Base-by-base conservation (phyloP, 129 eudicot genomes). In the Arctium lappa region DNA sequence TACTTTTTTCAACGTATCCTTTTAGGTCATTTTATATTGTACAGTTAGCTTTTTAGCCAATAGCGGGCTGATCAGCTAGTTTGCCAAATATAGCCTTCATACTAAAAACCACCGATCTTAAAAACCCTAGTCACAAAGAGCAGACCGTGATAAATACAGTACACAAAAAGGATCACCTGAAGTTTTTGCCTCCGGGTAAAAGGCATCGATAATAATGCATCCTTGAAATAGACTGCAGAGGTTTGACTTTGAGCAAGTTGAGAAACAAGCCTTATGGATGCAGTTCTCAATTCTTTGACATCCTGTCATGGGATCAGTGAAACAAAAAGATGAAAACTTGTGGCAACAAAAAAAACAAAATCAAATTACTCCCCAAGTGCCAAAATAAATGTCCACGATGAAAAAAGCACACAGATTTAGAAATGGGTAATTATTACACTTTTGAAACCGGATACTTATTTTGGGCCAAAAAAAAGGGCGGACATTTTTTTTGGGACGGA, bases 181-280 rank as follows among this genome's bases (percentile, higher is more conserved):
- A 96, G 94, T 87, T 89, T 89, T 87, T 91, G 94, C 87, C 99
- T 88, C 34, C 80, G 86, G 4, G 86, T 74, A 69, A 40, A 87
- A 42, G 99, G 91, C 98, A 96, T 93, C 3, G 89, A 91, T 72
- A 96, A 84, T 65, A 96, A 82, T 22, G 93, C 93, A 75, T 93
- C 99, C 86, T 93, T 96, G 86, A 96, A 85, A 78, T 74, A 76
- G 46, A 81, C 83, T 71, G 98, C 89, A 69, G 95, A 91, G 68
- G 88, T 83, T 78, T 94, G 94, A 85, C 86, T 87, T 85, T 91
- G 97, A 79, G 94, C 98, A 86, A 96, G 91, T 84, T 93, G 98
- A 75, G 99, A 87, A 74, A 96, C 99, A 77, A 93, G 86, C 80
- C 87, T 89, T 81, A 93, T 79, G 69, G 92, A 85, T 8, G 90